Evolutionary conservation across 2,329 filamentous ascomycete genomes (phyloP).

Genomic region (Sclerotinia nivalis): DNA sequence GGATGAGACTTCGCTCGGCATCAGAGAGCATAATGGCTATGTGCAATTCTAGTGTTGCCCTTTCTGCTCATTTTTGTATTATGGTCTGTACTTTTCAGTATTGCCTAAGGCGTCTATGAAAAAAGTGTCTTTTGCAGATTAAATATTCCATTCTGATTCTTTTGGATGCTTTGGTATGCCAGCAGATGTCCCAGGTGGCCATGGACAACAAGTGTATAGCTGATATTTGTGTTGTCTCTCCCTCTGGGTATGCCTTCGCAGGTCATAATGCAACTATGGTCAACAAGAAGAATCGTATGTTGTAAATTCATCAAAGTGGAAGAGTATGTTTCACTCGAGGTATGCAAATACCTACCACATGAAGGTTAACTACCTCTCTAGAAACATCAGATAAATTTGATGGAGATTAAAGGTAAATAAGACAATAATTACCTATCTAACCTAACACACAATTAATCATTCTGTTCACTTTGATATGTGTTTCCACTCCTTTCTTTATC

Average conservation of each 20-base stretch:
- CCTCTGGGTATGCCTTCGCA: background rate
- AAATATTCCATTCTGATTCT: background rate
- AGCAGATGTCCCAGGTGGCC: background rate
- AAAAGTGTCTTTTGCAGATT: background rate
- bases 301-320: background rate
- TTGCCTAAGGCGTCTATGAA: background rate
- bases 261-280: background rate
- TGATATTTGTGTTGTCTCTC: background rate
- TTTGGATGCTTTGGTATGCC: background rate
- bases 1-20: background rate
- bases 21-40: background rate
- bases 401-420: background rate
- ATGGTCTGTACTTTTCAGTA: background rate
- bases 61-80: background rate
- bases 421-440: background rate
- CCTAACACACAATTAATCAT: no score
- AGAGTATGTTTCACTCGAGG: background rate
- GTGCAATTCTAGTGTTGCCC: background rate
- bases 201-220: background rate
- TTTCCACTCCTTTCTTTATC: background rate
- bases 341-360: background rate
- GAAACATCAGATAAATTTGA: background rate
- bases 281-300: background rate
- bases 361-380: background rate
- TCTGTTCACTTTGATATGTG: background rate